Evolutionary conservation across 805 yeast species (phyloP).

Genomic region (Monosporozyma aerobia): DNA sequence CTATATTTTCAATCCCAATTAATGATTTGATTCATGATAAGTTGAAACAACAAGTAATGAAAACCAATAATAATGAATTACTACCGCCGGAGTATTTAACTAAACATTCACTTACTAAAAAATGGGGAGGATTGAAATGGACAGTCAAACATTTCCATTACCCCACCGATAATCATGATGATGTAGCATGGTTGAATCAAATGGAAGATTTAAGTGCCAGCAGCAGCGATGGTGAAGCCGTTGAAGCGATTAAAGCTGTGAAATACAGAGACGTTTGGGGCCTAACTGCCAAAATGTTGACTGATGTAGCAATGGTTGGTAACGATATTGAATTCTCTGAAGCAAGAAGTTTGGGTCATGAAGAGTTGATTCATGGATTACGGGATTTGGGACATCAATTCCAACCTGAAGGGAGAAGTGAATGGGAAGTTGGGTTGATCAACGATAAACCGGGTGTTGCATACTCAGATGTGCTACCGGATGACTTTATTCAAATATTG

Average conservation of each 20-base stretch:
- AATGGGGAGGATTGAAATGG: slow-evolving; percentile 73
- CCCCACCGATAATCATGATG: slow-evolving; percentile 44
- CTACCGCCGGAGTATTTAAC: slow-evolving; percentile 24
- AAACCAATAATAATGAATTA: slow-evolving; percentile 5
- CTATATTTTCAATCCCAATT: slow-evolving; percentile 62
- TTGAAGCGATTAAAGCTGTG: neutral
- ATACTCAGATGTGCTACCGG: slow-evolving; percentile 31
- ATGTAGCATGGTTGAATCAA: slow-evolving; percentile 54
- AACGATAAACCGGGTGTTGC: slow-evolving; percentile 22
- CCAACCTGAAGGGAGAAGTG: slow-evolving; percentile 37
- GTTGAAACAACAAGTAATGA: neutral
- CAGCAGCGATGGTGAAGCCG: slow-evolving; percentile 31
- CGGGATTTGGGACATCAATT: slow-evolving; percentile 49
- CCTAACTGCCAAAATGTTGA: slow-evolving; percentile 68
- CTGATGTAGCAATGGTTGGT: slow-evolving; percentile 53
- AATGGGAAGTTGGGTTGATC: slow-evolving; percentile 49
- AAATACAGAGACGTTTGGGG: slow-evolving; percentile 66
- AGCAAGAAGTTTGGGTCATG: slow-evolving; percentile 32
- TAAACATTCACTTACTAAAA: slow-evolving; percentile 30
- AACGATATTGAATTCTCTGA: slow-evolving; percentile 36
- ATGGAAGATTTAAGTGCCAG: slow-evolving; percentile 53
- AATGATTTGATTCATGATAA: slow-evolving; percentile 41
- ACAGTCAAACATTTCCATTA: slow-evolving; percentile 52
- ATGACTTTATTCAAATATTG: slow-evolving; percentile 6
- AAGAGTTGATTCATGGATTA: slow-evolving; percentile 52